Percentiles rank a stretch among this genome's conserved stretches.
Conservation (phyloP, 352 stramenopile genomes). For the Pythium chondricola region DNA sequence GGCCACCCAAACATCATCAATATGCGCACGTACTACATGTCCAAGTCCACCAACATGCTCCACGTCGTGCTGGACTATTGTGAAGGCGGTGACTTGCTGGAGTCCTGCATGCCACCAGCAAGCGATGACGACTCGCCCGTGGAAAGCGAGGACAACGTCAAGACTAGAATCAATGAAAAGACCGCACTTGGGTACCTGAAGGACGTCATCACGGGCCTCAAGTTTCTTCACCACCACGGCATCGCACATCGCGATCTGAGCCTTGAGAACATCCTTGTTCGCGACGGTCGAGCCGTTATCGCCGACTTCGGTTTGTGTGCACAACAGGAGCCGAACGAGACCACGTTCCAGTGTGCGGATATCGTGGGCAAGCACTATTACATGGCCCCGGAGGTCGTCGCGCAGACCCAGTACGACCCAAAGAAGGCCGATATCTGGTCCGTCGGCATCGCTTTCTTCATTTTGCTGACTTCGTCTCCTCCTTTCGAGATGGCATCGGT, state of each 20-base stretch:
- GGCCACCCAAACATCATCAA: conserved; percentile 70
- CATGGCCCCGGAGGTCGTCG: conserved; percentile 94
- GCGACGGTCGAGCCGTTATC: conserved; percentile 46
- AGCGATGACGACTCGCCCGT: conserved; percentile 3
- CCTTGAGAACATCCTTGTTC: conserved; percentile 96
- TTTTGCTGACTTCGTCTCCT: conserved; percentile 90
- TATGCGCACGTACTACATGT: conserved; percentile 64
- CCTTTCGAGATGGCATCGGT: conserved; percentile 85
- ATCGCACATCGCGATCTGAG: conserved; percentile 93
- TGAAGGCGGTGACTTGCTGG: conserved; percentile 62
- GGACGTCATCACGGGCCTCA: conserved; percentile 61
- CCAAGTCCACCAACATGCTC: conserved; percentile 32
- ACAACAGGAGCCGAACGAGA: conserved; percentile 40
- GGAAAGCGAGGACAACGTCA: conserved; percentile 4
- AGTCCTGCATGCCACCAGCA: conserved; percentile 34
- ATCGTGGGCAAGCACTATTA: conserved; percentile 93
- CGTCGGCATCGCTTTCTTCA: conserved; percentile 91
- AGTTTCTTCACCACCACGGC: conserved; percentile 58
- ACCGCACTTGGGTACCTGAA: conserved; percentile 48
- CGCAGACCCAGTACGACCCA: conserved; percentile 85
- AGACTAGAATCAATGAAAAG: conserved; percentile 30
- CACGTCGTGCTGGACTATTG: conserved; percentile 80
- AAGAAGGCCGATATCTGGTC: conserved; percentile 92
- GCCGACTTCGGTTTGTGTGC: conserved; percentile 67
- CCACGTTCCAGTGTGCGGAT: conserved; percentile 47